Evolutionary conservation across 495 filamentous ascomycete species (phyloP).

Genomic region (Penicillium crystallinum): DNA sequence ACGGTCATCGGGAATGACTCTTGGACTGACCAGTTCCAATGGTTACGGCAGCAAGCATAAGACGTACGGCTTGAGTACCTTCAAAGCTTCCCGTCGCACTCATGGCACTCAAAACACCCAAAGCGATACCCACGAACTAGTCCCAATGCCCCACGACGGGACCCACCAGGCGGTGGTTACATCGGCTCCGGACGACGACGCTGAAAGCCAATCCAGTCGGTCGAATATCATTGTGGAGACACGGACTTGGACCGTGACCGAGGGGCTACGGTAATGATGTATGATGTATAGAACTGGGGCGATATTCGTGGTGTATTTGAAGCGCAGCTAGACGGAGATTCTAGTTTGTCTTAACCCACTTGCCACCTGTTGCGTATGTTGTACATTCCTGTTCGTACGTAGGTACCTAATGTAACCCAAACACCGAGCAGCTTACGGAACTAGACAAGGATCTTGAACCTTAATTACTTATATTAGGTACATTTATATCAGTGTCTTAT

Average conservation of each 20-base stretch:
- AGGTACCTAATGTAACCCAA: too few species aligned
- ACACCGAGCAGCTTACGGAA: too few species aligned
- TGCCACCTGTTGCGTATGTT: too few species aligned
- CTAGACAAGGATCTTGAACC: too few species aligned
- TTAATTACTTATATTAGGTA: too few species aligned
- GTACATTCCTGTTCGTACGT: too few species aligned
- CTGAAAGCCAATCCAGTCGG: conserved; percentile 27
- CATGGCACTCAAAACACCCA: conserved; percentile 3
- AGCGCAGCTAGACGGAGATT: not conserved
- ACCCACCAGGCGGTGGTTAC: conserved; percentile 10
- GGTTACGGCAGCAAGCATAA: conserved; percentile 12
- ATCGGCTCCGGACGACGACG: conserved; percentile 21
- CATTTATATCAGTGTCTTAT: too few species aligned
- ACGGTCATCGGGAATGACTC: conserved; percentile 37
- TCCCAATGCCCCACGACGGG: conserved; percentile 5
- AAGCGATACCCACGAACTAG: conserved; percentile 17
- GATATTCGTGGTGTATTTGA: not conserved
- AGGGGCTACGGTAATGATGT: not conserved
- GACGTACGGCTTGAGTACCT: conserved; percentile 10
- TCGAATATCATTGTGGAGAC: conserved; percentile 29
- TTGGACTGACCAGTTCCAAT: conserved; percentile 20
- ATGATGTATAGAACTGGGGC: not conserved
- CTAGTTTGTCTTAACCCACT: not conserved
- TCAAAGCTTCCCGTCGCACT: conserved; percentile 5
- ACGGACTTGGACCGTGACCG: conserved; percentile 20